Base-by-base conservation (phyloP, 164 flowering plant genomes). In the Pachysandra terminalis region DNA sequence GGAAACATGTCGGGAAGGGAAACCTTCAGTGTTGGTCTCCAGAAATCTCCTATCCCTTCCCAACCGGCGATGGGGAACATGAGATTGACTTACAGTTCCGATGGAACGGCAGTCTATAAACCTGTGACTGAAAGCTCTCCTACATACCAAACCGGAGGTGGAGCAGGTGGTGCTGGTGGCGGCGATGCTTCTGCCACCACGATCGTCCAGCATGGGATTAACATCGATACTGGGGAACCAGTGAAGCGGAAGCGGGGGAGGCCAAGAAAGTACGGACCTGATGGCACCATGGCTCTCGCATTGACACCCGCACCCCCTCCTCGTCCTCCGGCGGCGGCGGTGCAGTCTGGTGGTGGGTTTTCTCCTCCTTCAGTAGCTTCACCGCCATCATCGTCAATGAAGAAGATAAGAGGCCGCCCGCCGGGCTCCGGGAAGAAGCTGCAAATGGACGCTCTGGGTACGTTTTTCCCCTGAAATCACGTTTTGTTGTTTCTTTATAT, bases 261-360 rank as follows among this genome's bases (percentile, higher is more conserved):
- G 76, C 96, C 94, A 9, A 82, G 91, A 69, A 88, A 90, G 71
- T 90, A 88, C n/a, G 92, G 93, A n/a, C 92, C 90, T 0, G 97
- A 88, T 65, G 86, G 91, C 54, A 53, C 85, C 64, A 80, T 86
- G 85, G 73, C 82, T 1, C 52, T 85, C n/a, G 80, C 77, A 24
- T 61, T 82, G 45, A 32, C 78, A 0, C 73, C 86, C 17, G 49
- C 72, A 0, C 51, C 76, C 6, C 66, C 83, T 15, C 60, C 75
- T 2, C 67, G 68, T 8, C n/a, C n/a, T n/a, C n/a, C n/a, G n/a
- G n/a, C n/a, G n/a, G 55, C 78, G 7, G 28, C 71, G 17, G 17
- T 69, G 24, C 73, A 61, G 56, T 26, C 78, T 10, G 77, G 74
- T 10, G 77, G 74, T 10, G 78, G 67, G 41, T 56, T 67, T 27